phyloP scores from a whole-genome alignment of 129 eudicot genomes.

The Tanacetum coccineum region DNA sequence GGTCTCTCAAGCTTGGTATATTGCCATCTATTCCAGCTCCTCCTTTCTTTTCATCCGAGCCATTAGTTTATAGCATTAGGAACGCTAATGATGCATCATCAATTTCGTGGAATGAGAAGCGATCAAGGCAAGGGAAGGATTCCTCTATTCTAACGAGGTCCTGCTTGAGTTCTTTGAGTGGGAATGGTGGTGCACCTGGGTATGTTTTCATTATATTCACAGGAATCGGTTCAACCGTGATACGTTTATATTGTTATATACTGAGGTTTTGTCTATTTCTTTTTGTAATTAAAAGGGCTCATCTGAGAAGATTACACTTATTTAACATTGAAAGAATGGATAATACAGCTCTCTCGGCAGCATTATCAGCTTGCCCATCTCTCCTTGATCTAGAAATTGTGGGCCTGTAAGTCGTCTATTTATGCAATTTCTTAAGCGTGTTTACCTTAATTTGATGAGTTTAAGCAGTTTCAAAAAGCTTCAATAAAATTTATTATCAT shows the following conservation, averaged over 20 bases:
- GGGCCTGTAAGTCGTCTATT: conserved; percentile 76
- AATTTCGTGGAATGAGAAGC: conserved; percentile 75
- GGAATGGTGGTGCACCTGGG: conserved; percentile 65
- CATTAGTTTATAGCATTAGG: conserved; percentile 62
- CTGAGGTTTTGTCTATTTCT: conserved; percentile 10
- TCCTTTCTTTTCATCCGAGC: conserved; percentile 56
- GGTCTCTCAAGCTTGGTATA: conserved; percentile 84
- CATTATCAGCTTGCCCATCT: conserved; percentile 71
- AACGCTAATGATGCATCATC: conserved; percentile 65
- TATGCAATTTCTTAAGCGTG: no score
- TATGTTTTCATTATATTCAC: conserved; percentile 27
- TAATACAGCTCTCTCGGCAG: conserved; percentile 56
- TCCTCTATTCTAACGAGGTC: conserved; percentile 67
- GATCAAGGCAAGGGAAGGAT: conserved; percentile 79
- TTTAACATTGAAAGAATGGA: conserved; percentile 84
- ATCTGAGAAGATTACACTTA: conserved; percentile 66
- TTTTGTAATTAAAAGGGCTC: conserved; percentile 40
- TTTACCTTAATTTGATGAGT: no score
- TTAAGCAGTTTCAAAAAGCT: no score
- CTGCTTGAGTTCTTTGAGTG: conserved; percentile 64
- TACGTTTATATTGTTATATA: not conserved
- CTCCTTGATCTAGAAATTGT: conserved; percentile 76
- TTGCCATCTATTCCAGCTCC: conserved; percentile 50
- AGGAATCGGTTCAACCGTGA: not conserved
- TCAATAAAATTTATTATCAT: no score